These are phyloP conservation scores for Gentiana dahurica DNA, from an alignment of 257 asterid species.

Conservation along the genomic window DNA sequence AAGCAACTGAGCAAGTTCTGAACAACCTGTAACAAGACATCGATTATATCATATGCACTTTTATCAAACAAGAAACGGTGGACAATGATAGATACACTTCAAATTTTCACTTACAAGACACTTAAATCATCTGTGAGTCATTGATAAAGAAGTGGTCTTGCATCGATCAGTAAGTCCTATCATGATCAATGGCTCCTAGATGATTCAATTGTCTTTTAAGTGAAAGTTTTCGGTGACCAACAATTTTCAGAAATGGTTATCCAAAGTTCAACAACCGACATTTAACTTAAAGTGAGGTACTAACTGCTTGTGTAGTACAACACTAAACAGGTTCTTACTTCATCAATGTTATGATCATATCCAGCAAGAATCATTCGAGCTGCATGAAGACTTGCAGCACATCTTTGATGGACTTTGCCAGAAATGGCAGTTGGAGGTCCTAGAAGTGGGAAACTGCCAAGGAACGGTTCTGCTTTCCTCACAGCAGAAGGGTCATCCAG, in stretches of 20 bases:
- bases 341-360: constrained; percentile 89
- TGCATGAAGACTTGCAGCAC: constrained; percentile 94
- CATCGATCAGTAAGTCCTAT: too few relatives aligned
- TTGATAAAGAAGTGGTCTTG: too few relatives aligned
- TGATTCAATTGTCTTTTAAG: too few relatives aligned
- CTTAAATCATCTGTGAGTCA: not conserved
- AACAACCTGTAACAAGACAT: constrained; percentile 56
- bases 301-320: not conserved
- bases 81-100: not conserved
- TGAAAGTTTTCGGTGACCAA: too few relatives aligned
- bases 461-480: constrained; percentile 92
- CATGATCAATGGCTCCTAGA: too few relatives aligned
- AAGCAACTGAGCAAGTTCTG: constrained; percentile 86
- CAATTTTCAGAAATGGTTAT: too few relatives aligned
- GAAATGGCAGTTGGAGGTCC: constrained; percentile 98
- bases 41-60: not conserved
- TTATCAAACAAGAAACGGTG: not conserved
- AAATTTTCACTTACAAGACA: not conserved
- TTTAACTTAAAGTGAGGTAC: not conserved
- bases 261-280: too few relatives aligned
- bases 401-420: constrained; percentile 93
- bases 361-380: constrained; percentile 99
- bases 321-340: constrained; percentile 39
- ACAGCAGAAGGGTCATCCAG: constrained; percentile 98
- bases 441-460: constrained; percentile 78